phyloP scores from a whole-genome alignment of 257 asterid species.

The Paulownia fortunei region DNA sequence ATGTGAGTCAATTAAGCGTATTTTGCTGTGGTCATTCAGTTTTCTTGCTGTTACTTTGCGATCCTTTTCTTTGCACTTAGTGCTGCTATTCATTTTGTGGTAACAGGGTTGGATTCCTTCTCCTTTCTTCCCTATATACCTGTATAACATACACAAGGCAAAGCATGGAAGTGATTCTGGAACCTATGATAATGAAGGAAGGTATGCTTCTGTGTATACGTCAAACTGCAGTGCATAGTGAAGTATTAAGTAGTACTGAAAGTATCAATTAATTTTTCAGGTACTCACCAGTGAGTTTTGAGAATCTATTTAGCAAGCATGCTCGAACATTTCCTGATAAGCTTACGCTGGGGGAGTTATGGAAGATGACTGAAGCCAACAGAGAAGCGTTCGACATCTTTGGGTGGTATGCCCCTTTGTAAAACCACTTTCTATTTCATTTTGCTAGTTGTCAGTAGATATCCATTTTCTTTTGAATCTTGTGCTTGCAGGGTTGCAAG shows the following conservation, averaged over 20 bases:
- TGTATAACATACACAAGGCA: slow-evolving; percentile 70
- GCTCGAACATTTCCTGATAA: slow-evolving; percentile 65
- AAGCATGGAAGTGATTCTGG: slow-evolving; percentile 86
- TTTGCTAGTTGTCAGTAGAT: too few species aligned
- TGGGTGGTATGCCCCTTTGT: slow-evolving; percentile 47
- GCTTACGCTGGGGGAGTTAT: slow-evolving; percentile 69
- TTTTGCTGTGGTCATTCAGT: too few species aligned
- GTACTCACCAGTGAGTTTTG: slow-evolving; percentile 66
- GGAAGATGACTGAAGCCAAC: slow-evolving; percentile 78
- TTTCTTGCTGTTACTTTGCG: too few species aligned
- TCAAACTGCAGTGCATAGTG: neutral
- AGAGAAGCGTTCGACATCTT: slow-evolving; percentile 60
- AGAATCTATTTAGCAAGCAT: slow-evolving; percentile 83
- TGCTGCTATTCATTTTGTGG: neutral
- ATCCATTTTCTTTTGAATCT: neutral
- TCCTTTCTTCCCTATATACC: slow-evolving; percentile 73
- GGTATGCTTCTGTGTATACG: slow-evolving; percentile 38
- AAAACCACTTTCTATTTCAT: neutral
- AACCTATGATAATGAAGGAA: slow-evolving; percentile 82
- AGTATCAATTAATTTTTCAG: slow-evolving; percentile 33
- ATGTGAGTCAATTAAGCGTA: neutral
- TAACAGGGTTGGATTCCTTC: slow-evolving; percentile 80
- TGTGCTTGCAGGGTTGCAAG: slow-evolving; percentile 51
- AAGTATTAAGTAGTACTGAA: neutral
- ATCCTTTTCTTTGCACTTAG: too few species aligned